Evolutionary conservation across 23 red algal genomes (phyloP), one percentile per base, ranked within the genome.

Genomic region (Gracilaria caudata): DNA sequence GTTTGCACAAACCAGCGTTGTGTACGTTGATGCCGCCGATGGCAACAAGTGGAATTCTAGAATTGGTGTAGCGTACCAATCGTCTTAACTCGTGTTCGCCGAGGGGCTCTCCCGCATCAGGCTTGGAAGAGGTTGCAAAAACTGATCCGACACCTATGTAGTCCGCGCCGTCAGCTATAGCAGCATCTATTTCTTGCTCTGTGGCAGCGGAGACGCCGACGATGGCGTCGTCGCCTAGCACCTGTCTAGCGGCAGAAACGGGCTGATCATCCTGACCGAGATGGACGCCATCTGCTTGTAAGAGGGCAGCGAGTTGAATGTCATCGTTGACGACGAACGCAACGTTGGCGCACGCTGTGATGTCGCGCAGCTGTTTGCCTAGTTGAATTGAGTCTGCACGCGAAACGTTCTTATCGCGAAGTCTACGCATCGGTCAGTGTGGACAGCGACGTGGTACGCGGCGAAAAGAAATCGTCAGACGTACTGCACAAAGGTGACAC

Each of bases 261-360:
- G 92, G 46, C 30, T 81, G 77, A 68, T 98, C 96, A 59, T 98
- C 96, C 56, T 98, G 96, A 36, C 96, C 96, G n/a, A 98, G 51
- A 90, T 98, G 96, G 21, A 98, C 89, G 63, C 96, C 96, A 53
- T 98, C 96, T 3, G 96, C 96, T 24, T 68, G 55, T 25, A 95
- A 33, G 16, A 82, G 80, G 16, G 75, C 45, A 25, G 96, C 96
- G 37, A 98, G 73, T 63, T 93, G 81, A n/a, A 93, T 54, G 33
- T 94, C 77, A 58, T 98, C 96, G 75, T 98, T 98, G 30, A 98
- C 73, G 26, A 98, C 74, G 30, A 98, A 94, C 19, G 77, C 64
- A 14, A 83, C 75, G 2, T 77, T 40, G 33, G 82, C 86, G 13
- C 35, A 32, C 28, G 11, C 72, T 38, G 73, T 84, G 23, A 94